phyloP scores from a whole-genome alignment of 257 asterid species.

The Scutellaria baicalensis region DNA sequence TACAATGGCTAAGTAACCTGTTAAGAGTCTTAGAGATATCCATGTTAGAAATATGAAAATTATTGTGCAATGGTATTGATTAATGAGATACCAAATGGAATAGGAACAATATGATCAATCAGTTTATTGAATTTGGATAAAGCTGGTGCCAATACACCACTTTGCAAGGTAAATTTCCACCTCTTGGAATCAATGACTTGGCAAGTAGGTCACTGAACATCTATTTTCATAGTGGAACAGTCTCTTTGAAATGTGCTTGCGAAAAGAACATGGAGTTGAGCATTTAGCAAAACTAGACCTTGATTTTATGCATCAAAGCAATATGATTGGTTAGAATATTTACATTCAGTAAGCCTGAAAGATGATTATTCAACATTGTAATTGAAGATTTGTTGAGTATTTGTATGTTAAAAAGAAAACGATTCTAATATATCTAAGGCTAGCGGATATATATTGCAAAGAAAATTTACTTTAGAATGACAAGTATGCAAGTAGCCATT shows the following conservation, averaged over 20 bases:
- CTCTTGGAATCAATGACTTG: not conserved
- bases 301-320: not conserved
- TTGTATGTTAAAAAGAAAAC: not conserved
- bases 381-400: not conserved
- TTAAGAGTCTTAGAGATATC: not conserved
- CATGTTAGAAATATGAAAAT: not conserved
- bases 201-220: not conserved
- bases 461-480: not conserved
- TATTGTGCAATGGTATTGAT: not conserved
- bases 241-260: not conserved
- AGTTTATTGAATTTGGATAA: not conserved
- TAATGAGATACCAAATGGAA: not conserved
- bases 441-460: not conserved
- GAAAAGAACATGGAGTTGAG: not conserved
- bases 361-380: not conserved
- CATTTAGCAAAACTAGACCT: not conserved
- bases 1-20: not conserved
- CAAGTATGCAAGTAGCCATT: not conserved
- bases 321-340: not conserved
- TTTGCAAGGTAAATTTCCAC: not conserved
- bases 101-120: not conserved
- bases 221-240: not conserved
- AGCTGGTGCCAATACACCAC: not conserved
- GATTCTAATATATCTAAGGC: not conserved
- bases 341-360: not conserved